Evolutionary conservation across 1,139 yeast genomes (phyloP).

Genomic region (Petasospora rhodanensis): DNA sequence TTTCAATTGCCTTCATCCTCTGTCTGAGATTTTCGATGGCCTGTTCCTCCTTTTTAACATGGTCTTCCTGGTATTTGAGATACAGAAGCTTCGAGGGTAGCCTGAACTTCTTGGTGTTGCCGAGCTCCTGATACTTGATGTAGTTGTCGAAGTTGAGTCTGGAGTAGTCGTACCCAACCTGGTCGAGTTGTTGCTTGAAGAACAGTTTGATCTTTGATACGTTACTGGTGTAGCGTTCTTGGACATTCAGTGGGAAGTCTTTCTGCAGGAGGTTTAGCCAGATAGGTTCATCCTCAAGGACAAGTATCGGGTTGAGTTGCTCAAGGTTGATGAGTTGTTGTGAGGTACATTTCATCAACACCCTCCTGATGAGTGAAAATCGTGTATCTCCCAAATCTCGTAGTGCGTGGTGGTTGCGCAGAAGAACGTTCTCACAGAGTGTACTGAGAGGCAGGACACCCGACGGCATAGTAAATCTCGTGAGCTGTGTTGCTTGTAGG

Average conservation of each 20-base stretch:
- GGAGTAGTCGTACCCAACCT: conserved; percentile 11
- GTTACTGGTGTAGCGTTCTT: conserved; percentile 17
- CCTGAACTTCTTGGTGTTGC: conserved; percentile 23
- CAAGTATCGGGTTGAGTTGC: conserved; percentile 36
- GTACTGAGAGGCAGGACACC: conserved; percentile 16
- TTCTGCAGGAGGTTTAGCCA: conserved; percentile 43
- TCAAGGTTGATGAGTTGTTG: conserved; percentile 47
- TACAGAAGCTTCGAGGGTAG: conserved; percentile 39
- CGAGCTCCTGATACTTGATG: conserved; percentile 13
- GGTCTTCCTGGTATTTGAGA: conserved; percentile 39
- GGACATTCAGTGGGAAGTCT: conserved; percentile 43
- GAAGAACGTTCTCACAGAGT: conserved; percentile 21
- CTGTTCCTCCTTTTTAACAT: conserved; percentile 42
- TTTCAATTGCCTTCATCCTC: conserved; percentile 38
- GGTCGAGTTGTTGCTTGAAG: conserved; percentile 18
- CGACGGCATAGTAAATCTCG: no score
- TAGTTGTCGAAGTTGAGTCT: conserved; percentile 16
- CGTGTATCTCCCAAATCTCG: conserved; percentile 46
- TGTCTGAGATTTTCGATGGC: conserved; percentile 46
- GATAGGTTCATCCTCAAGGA: conserved; percentile 47
- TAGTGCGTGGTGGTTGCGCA: conserved; percentile 16
- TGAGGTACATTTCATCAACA: conserved; percentile 40
- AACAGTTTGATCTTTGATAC: conserved; percentile 15
- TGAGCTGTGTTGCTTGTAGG: no score
- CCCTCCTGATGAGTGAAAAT: conserved; percentile 41